These are phyloP conservation scores for Oryza rufipogon DNA, from an alignment of 176 grass and related monocot genomes.

Conservation along the genomic window DNA sequence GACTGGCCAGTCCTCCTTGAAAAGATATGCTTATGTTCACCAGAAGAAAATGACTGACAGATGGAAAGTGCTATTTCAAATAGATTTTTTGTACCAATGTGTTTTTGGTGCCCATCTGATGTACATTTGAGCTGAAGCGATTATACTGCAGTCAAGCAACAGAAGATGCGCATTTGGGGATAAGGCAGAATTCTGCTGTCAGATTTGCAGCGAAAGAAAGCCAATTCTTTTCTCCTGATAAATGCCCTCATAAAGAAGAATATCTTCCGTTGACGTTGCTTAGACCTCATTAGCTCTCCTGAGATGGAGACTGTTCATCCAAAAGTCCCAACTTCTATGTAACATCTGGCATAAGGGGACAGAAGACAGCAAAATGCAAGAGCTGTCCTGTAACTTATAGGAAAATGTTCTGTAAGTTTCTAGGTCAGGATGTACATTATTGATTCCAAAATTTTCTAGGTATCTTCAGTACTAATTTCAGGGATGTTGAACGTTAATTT, in stretches of 20 bases:
- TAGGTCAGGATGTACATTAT: constrained; percentile 72
- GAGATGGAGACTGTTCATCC: constrained; percentile 57
- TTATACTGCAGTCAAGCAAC: constrained; percentile 40
- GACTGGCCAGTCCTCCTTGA: constrained; percentile 86
- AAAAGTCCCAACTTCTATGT: constrained; percentile 59
- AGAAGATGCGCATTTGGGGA: constrained; percentile 51
- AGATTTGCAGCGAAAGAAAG: constrained; percentile 46
- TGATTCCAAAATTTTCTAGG: constrained; percentile 72
- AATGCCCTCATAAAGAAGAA: constrained; percentile 49
- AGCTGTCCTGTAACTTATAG: constrained; percentile 74
- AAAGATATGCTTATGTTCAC: constrained; percentile 72
- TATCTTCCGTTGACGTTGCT: constrained; percentile 51
- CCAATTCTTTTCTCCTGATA: constrained; percentile 54
- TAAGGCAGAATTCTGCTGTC: constrained; percentile 47
- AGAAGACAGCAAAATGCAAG: constrained; percentile 55
- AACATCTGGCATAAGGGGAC: constrained; percentile 58
- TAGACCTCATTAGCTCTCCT: constrained; percentile 48
- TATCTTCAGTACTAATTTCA: constrained; percentile 72
- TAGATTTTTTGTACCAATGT: constrained; percentile 58
- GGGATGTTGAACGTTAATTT: constrained; percentile 53
- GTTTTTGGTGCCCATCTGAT: constrained; percentile 54
- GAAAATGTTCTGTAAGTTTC: constrained; percentile 72
- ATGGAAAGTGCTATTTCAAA: constrained; percentile 37
- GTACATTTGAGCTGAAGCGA: constrained; percentile 59
- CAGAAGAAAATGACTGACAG: constrained; percentile 75